Evolutionary conservation across 257 asterid genomes (phyloP).

Genomic region (Dorcoceras hygrometricum): DNA sequence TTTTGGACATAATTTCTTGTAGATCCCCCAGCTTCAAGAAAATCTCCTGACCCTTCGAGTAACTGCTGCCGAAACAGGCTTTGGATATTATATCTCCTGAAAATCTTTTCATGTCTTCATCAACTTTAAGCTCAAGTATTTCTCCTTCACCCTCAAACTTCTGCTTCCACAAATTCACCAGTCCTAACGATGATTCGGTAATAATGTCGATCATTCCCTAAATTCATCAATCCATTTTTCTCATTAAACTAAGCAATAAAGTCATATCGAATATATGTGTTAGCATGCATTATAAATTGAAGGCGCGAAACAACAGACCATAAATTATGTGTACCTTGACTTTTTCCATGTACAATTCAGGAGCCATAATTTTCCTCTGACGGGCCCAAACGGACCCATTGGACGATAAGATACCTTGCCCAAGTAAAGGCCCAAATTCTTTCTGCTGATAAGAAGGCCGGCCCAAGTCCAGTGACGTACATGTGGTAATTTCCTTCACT

Average conservation of each 20-base stretch:
- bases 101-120: slow-evolving; percentile 33
- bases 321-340: slow-evolving; percentile 29
- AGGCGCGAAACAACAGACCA: too few relatives aligned
- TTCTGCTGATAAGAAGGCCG: slow-evolving; percentile 35
- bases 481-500: slow-evolving; percentile 35
- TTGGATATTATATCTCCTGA: slow-evolving; percentile 49
- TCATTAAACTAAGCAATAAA: background rate
- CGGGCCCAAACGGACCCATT: slow-evolving; percentile 41
- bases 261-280: background rate
- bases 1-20: slow-evolving; percentile 31
- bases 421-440: slow-evolving; percentile 38
- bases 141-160: slow-evolving; percentile 28
- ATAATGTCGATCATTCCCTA: slow-evolving; percentile 45
- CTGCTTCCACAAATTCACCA: slow-evolving; percentile 38
- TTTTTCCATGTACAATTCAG: slow-evolving; percentile 44
- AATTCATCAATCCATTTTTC: background rate
- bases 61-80: slow-evolving; percentile 53
- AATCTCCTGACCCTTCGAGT: slow-evolving; percentile 42
- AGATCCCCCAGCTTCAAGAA: slow-evolving; percentile 33
- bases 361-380: slow-evolving; percentile 46
- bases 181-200: slow-evolving; percentile 28
- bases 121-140: slow-evolving; percentile 28
- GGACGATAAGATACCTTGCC: slow-evolving; percentile 45
- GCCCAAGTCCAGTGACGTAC: slow-evolving; percentile 40
- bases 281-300: too few relatives aligned